These are phyloP conservation scores for Aspergillus pseudonomiae DNA, from an alignment of 2,329 filamentous ascomycete genomes.

Conservation along the genomic window DNA sequence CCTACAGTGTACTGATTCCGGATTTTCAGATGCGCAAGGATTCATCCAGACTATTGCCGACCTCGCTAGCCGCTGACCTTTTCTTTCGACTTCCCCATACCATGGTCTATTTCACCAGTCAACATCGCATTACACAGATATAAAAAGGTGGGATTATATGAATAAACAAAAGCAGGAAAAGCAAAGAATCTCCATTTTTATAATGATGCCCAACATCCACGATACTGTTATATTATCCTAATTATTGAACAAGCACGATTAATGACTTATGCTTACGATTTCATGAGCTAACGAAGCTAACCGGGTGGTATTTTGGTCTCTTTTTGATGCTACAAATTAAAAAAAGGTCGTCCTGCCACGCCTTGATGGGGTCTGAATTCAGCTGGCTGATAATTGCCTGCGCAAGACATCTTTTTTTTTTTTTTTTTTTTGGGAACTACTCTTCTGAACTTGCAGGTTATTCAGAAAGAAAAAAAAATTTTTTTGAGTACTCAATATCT, in stretches of 20 bases:
- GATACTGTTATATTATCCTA: conserved; percentile 2
- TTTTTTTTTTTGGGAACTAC: not conserved
- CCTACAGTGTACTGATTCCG: not conserved
- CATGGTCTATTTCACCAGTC: conserved; percentile 21
- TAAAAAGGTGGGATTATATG: not conserved
- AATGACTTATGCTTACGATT: conserved; percentile 10
- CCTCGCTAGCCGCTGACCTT: conserved; percentile 20
- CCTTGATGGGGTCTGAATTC: not conserved
- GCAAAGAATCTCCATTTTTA: not conserved
- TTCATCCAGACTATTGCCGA: conserved; percentile 41
- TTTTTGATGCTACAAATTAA: not conserved
- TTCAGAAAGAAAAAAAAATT: not conserved
- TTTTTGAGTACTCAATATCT: not conserved
- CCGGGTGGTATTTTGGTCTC: not conserved
- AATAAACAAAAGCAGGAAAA: conserved; percentile 5
- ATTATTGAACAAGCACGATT: conserved; percentile 9
- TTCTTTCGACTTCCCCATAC: conserved; percentile 5
- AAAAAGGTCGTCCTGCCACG: not conserved
- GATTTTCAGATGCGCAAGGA: conserved; percentile 39
- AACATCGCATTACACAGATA: not conserved
- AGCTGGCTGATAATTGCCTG: not conserved
- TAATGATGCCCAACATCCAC: not conserved
- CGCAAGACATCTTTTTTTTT: not conserved
- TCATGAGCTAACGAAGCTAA: conserved; percentile 6
- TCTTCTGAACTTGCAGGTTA: not conserved